These are phyloP conservation scores for Hylodesmum podocarpum DNA, from an alignment of 306 rosid genomes.

Conservation along the genomic window DNA sequence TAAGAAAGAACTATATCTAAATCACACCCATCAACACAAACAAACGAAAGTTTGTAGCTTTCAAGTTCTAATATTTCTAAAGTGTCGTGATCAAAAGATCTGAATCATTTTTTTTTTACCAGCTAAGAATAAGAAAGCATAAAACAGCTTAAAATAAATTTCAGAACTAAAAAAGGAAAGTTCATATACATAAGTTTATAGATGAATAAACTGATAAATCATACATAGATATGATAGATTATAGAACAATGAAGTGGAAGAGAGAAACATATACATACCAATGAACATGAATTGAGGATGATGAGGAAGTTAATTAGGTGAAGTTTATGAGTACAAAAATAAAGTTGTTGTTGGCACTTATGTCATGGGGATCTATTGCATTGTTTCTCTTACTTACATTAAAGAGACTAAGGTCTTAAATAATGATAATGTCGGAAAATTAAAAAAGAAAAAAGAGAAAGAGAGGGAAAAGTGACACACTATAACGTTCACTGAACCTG, in stretches of 20 bases:
- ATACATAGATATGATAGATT: too few species aligned
- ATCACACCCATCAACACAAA: slow-evolving; percentile 16
- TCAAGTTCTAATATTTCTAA: background rate
- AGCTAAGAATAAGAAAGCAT: background rate
- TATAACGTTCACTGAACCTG: slow-evolving; percentile 58
- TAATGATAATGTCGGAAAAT: slow-evolving; percentile 19
- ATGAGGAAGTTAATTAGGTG: background rate
- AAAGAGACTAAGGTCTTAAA: slow-evolving; percentile 19
- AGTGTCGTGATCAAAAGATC: slow-evolving; percentile 5
- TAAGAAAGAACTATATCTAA: slow-evolving; percentile 3
- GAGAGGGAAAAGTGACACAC: background rate
- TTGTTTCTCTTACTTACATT: background rate
- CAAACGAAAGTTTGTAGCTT: slow-evolving; percentile 30
- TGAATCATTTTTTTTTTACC: background rate
- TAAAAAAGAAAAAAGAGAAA: background rate
- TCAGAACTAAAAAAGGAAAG: background rate
- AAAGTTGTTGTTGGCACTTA: slow-evolving; percentile 18
- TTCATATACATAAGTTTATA: background rate
- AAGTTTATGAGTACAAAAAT: slow-evolving; percentile 7
- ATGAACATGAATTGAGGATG: slow-evolving; percentile 10
- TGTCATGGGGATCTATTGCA: slow-evolving; percentile 16
- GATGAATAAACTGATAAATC: background rate
- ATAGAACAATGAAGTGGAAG: background rate
- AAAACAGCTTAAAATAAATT: background rate
- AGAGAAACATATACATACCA: slow-evolving; percentile 34